Evolutionary conservation across 768 basidiomycete genomes (phyloP), one percentile per base, ranked within the genome.

Genomic region (Sarcomyxa edulis): DNA sequence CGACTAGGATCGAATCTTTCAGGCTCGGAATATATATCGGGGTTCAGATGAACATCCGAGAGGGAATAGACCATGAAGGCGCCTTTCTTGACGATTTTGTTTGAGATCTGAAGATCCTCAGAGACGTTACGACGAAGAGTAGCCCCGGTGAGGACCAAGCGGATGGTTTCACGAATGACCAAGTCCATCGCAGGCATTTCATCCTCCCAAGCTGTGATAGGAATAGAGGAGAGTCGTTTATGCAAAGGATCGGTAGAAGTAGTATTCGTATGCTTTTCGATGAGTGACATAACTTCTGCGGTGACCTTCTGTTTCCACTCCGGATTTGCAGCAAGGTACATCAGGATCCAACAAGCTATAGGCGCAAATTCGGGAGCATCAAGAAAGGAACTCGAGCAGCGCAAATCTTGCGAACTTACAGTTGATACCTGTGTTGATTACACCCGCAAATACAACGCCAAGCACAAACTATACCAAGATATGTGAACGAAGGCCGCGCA

Each of bases 101-200:
- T 53, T 1, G 49, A 53, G n/a, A 64, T 43, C 0, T 38, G 34
- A 0, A 65, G 28, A 21, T 62, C 62, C 9, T 56, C 52, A 1
- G 42, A 40, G 11, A 65, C 24, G 40, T 68, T 68, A 3, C 68
- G 53, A 8, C 67, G 62, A 18, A 67, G 46, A 1, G 51, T 41
- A 2, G 65, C 56, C 1, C 47, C 53, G 4, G 49, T 53, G 12
- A 54, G 9, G 1, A 53, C 50, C 5, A 68, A 34, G 6, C 66
- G 59, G 5, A 70, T 46, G 1, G 66, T 69, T 43, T 70, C 66
- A 12, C 64, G 59, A 18, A 67, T 57, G 16, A 62, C 50, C 10
- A 56, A 41, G 10, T 69, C 66, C 21, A 67, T n/a, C 8, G 48
- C 46, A 3, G 66, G 66, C 48, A 65, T 58, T 33, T 63, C 54